These are phyloP conservation scores for Talaromyces funiculosus DNA, from an alignment of 2,329 filamentous ascomycete genomes.

Conservation along the genomic window DNA sequence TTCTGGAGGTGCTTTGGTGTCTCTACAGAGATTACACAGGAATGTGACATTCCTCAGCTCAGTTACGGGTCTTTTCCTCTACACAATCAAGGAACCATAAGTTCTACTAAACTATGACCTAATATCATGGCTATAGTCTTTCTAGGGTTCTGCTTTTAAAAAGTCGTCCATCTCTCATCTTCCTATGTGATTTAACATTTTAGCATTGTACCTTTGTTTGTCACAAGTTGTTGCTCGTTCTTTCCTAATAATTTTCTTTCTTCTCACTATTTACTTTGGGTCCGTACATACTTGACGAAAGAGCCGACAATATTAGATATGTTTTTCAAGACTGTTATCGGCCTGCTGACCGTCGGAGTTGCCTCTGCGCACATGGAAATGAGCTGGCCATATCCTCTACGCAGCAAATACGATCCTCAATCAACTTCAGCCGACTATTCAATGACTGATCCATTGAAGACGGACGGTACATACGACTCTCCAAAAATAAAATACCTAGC, in stretches of 20 bases:
- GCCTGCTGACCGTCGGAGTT: constrained; percentile 1
- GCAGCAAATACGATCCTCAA: constrained; percentile 46
- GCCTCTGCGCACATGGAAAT: constrained; percentile 50
- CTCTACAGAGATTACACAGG: background rate
- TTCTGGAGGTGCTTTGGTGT: background rate
- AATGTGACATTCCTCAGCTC: constrained; percentile 7
- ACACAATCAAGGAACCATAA: background rate
- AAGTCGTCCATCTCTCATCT: background rate
- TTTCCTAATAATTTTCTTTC: background rate
- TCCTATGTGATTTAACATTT: no score
- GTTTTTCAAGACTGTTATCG: background rate
- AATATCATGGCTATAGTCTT: background rate
- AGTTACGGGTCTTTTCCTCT: background rate
- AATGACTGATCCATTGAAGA: constrained; percentile 60
- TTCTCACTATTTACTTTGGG: background rate
- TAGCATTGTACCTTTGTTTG: background rate
- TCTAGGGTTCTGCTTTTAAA: background rate
- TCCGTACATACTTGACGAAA: background rate
- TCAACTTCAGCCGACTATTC: constrained; percentile 55
- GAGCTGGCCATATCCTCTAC: constrained; percentile 49
- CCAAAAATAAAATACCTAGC: background rate
- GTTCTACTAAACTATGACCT: background rate
- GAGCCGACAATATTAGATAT: background rate
- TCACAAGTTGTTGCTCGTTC: background rate
- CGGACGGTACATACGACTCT: constrained; percentile 4